These are phyloP conservation scores for Fusarium secorum DNA, from an alignment of 2,329 filamentous ascomycete species.

Conservation along the genomic window DNA sequence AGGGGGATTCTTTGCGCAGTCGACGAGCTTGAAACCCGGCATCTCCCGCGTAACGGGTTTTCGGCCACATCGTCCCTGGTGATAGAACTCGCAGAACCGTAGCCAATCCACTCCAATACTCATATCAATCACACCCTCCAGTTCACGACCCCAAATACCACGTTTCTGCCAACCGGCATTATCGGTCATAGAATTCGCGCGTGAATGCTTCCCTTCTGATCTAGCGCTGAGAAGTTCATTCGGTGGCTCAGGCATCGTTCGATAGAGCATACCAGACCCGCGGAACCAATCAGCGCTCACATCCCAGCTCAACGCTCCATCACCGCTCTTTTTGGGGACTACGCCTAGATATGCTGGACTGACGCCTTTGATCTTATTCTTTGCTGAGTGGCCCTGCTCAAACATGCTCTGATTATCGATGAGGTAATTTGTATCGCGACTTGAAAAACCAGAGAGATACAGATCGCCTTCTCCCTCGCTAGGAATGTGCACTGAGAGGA, in stretches of 20 bases:
- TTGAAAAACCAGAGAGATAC: slow-evolving; percentile 47
- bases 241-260: slow-evolving; percentile 41
- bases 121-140: slow-evolving; percentile 44
- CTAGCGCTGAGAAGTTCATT: slow-evolving; percentile 40
- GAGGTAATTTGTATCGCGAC: slow-evolving; percentile 47
- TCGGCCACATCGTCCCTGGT: slow-evolving; percentile 46
- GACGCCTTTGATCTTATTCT: slow-evolving; percentile 41
- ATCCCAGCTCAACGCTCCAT: slow-evolving; percentile 43
- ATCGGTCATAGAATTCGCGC: slow-evolving; percentile 31
- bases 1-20: slow-evolving; percentile 46
- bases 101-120: slow-evolving; percentile 45
- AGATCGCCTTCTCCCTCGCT: slow-evolving; percentile 44
- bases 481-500: slow-evolving; percentile 46
- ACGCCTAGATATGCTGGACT: slow-evolving; percentile 46
- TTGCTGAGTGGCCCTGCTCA: slow-evolving; percentile 44
- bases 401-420: slow-evolving; percentile 45
- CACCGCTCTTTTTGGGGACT: slow-evolving; percentile 45
- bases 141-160: slow-evolving; percentile 48
- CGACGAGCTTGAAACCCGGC: slow-evolving; percentile 46
- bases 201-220: slow-evolving; percentile 28
- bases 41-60: slow-evolving; percentile 38
- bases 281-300: slow-evolving; percentile 47
- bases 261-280: slow-evolving; percentile 46
- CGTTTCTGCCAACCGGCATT: slow-evolving; percentile 41
- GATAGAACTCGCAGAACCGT: slow-evolving; percentile 46